phyloP scores from a whole-genome alignment of 2,329 filamentous ascomycete genomes.

The Xenosphaeropsis pyriputrescens region DNA sequence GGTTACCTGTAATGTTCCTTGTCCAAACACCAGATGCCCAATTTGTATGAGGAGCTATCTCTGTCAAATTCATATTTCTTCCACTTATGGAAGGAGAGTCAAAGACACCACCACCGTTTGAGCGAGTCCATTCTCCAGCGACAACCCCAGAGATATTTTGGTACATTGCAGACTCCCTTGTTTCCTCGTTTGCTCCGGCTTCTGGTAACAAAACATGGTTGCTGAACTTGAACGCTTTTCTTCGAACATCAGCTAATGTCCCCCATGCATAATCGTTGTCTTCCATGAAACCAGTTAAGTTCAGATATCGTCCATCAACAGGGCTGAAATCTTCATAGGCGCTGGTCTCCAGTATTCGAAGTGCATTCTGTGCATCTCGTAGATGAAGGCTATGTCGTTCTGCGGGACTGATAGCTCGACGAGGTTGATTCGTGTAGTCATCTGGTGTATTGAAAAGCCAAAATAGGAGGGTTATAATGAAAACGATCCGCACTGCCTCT shows the following conservation, averaged over 20 bases:
- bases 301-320: constrained; percentile 25
- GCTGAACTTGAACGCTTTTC: constrained; percentile 29
- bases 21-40: constrained; percentile 55
- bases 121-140: constrained; percentile 15
- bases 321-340: no score
- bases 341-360: not conserved
- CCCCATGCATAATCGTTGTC: constrained; percentile 70
- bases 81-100: not conserved
- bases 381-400: not conserved
- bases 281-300: constrained; percentile 63
- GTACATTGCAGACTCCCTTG: constrained; percentile 8
- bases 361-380: not conserved
- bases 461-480: not conserved
- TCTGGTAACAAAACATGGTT: constrained; percentile 1
- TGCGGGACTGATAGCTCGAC: not conserved
- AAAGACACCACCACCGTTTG: constrained; percentile 2
- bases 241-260: constrained; percentile 49
- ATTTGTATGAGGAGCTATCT: constrained; percentile 46
- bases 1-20: constrained; percentile 64
- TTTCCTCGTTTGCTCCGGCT: not conserved
- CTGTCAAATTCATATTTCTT: constrained; percentile 37
- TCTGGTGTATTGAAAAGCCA: not conserved
- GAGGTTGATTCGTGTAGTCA: not conserved
- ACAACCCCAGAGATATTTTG: constrained; percentile 19
- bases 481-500: not conserved